Conservation (phyloP, 2,329 filamentous ascomycete species). For the Grosmannia serpens region DNA sequence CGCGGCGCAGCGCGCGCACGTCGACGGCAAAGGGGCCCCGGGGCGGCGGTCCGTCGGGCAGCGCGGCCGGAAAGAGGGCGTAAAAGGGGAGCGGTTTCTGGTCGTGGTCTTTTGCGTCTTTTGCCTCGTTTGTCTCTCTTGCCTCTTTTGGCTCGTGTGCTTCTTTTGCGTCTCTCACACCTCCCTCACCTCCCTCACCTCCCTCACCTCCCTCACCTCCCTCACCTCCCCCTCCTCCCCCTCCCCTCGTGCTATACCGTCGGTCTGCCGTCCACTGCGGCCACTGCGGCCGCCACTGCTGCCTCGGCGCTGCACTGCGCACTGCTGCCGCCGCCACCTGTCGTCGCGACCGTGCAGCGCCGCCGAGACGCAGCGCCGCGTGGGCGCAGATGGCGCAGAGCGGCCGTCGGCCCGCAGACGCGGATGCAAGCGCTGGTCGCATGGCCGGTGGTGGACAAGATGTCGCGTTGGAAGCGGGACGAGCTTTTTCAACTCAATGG, state of each 20-base stretch:
- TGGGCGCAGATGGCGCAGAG: neutral
- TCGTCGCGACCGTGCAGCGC: neutral
- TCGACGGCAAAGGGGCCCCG: constrained; percentile 65
- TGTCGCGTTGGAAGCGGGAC: neutral
- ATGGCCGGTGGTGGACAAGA: neutral
- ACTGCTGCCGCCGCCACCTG: too few relatives aligned
- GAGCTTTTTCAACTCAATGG: neutral
- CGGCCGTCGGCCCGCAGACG: neutral
- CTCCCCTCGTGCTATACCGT: too few relatives aligned
- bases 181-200: too few relatives aligned
- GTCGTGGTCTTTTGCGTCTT: neutral
- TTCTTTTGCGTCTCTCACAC: neutral
- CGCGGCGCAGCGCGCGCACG: constrained; percentile 56
- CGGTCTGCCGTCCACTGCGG: too few relatives aligned
- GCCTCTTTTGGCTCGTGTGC: neutral
- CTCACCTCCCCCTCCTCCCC: too few relatives aligned
- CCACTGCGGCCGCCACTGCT: neutral
- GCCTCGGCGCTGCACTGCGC: too few relatives aligned
- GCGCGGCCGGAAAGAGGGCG: constrained; percentile 72
- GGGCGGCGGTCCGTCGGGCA: constrained; percentile 70
- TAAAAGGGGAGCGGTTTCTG: constrained; percentile 41
- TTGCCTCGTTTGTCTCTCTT: neutral
- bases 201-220: too few relatives aligned
- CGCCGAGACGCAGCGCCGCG: neutral
- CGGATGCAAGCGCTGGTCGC: neutral